These are phyloP conservation scores for Talaromyces islandicus DNA, from an alignment of 2,329 filamentous ascomycete species.

Conservation along the genomic window DNA sequence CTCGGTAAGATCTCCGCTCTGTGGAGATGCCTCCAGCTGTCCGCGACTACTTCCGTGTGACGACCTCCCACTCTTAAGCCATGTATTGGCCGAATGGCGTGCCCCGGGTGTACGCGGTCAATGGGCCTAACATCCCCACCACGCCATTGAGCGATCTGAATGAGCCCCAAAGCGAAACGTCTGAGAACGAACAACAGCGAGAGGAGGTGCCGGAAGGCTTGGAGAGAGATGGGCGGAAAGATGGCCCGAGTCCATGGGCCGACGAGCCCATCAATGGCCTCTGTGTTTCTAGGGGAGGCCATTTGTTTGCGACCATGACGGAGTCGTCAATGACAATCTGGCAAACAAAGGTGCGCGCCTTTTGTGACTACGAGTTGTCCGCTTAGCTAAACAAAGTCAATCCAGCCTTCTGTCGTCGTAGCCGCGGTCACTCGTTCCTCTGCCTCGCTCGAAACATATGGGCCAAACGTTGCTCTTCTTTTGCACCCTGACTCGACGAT, in stretches of 20 bases:
- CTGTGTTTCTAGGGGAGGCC: slow-evolving; percentile 70
- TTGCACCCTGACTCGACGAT: slow-evolving; percentile 89
- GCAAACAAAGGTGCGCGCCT: slow-evolving; percentile 74
- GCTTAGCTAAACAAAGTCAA: slow-evolving; percentile 13
- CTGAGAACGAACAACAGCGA: slow-evolving; percentile 12
- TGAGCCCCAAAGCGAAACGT: slow-evolving; percentile 6
- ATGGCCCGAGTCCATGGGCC: slow-evolving; percentile 33
- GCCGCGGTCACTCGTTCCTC: slow-evolving; percentile 78
- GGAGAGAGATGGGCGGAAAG: slow-evolving; percentile 25
- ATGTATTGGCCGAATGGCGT: slow-evolving; percentile 49
- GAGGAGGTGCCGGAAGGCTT: slow-evolving; percentile 16
- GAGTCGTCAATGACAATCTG: slow-evolving; percentile 81
- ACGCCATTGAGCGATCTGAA: slow-evolving; percentile 21
- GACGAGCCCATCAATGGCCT: slow-evolving; percentile 68
- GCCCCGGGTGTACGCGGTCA: slow-evolving; percentile 44
- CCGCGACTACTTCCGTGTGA: slow-evolving; percentile 16
- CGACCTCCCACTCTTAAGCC: slow-evolving; percentile 23
- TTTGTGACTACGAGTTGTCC: slow-evolving; percentile 17
- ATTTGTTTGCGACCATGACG: slow-evolving; percentile 83
- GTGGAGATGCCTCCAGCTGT: slow-evolving; percentile 35
- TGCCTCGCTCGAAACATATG: slow-evolving; percentile 74
- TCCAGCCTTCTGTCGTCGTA: slow-evolving; percentile 78
- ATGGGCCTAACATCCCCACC: slow-evolving; percentile 34
- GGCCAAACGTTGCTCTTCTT: slow-evolving; percentile 74
- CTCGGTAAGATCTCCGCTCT: slow-evolving; percentile 15